phyloP scores from a whole-genome alignment of 352 stramenopile genomes.

The Aphanomyces stellatus region DNA sequence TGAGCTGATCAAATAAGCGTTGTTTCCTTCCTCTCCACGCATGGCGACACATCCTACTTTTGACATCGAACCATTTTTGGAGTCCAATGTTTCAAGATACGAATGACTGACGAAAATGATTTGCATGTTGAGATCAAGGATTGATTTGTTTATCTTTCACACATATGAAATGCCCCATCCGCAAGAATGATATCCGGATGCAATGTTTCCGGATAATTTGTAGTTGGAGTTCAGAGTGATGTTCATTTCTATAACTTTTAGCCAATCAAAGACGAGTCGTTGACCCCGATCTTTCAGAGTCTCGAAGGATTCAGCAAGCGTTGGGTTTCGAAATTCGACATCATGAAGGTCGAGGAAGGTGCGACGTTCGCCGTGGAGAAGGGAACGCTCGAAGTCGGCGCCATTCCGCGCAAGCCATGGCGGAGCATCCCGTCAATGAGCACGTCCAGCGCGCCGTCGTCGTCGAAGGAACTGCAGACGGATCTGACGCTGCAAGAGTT shows the following conservation, averaged over 20 bases:
- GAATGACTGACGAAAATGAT: too few relatives aligned
- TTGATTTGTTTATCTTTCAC: too few relatives aligned
- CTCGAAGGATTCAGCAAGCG: background rate
- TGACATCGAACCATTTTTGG: too few relatives aligned
- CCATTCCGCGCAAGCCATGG: constrained; percentile 4
- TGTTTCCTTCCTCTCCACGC: too few relatives aligned
- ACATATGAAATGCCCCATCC: too few relatives aligned
- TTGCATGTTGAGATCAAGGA: too few relatives aligned
- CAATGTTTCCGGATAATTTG: background rate
- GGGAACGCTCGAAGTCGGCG: background rate
- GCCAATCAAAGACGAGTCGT: background rate
- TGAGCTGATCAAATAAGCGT: too few relatives aligned
- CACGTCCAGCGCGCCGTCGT: background rate
- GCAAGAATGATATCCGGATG: background rate
- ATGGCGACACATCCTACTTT: too few relatives aligned
- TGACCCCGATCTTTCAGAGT: background rate
- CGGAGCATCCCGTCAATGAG: background rate
- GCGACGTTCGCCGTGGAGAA: background rate
- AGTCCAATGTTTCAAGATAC: too few relatives aligned
- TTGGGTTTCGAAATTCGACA: background rate
- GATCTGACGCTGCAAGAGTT: background rate
- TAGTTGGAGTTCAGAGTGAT: background rate
- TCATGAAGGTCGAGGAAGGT: background rate
- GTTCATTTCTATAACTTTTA: too few relatives aligned
- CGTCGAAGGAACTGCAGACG: background rate